Evolutionary conservation across 257 asterid genomes (phyloP).

Genomic region (Nyctanthes arbortristis): DNA sequence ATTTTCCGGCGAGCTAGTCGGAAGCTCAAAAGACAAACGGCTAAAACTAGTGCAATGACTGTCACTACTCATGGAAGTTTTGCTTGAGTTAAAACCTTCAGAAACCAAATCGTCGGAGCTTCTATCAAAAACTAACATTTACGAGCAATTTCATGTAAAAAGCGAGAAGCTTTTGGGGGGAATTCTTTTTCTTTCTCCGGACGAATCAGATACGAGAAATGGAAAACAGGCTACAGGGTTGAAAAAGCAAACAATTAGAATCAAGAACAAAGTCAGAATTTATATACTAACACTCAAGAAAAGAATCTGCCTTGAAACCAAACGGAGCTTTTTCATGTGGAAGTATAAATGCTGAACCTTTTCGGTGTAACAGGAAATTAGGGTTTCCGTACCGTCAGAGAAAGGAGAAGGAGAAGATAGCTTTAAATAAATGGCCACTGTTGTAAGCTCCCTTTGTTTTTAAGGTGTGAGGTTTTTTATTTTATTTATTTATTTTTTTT

Average conservation of each 20-base stretch:
- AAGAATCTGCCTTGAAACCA: not conserved
- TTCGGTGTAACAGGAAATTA: constrained; percentile 4
- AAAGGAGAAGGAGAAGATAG: not conserved
- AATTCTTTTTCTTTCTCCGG: not conserved
- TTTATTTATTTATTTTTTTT: no score
- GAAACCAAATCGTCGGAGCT: constrained; percentile 31
- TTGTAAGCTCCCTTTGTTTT: not conserved
- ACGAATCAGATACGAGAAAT: constrained; percentile 27
- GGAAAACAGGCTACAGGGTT: not conserved
- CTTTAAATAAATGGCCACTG: not conserved
- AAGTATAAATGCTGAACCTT: not conserved
- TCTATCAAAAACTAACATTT: constrained; percentile 30
- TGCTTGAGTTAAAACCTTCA: not conserved
- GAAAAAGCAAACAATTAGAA: not conserved
- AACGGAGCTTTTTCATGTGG: not conserved
- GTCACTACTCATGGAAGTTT: constrained; percentile 72
- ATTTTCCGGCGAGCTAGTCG: constrained; percentile 58
- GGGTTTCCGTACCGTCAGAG: constrained; percentile 13
- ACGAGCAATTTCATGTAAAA: constrained; percentile 20
- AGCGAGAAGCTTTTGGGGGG: not conserved
- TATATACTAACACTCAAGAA: not conserved
- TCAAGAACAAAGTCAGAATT: constrained; percentile 23
- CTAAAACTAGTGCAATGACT: constrained; percentile 66
- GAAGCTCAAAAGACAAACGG: constrained; percentile 68
- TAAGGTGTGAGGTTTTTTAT: not conserved